Conservation (phyloP, 1,284 basidiomycete genomes). For the Tilletia caries region DNA sequence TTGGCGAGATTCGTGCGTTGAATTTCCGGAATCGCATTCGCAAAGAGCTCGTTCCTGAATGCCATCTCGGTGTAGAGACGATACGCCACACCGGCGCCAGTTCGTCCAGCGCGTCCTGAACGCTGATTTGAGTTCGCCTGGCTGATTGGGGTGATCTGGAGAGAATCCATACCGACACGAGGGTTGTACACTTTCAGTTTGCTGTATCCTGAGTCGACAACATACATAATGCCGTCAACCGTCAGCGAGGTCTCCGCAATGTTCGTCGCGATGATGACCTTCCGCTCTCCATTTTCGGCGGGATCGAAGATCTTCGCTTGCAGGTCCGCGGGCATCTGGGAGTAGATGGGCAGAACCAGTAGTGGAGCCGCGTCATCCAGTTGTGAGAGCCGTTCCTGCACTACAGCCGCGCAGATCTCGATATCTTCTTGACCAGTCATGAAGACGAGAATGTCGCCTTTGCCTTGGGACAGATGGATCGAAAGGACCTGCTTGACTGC, state of each 20-base stretch:
- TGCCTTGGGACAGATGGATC: constrained; percentile 89
- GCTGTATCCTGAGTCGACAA: constrained; percentile 92
- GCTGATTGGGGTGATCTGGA: constrained; percentile 92
- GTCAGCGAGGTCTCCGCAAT: constrained; percentile 92
- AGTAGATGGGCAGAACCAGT: constrained; percentile 92
- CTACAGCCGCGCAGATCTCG: constrained; percentile 59
- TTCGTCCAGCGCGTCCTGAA: constrained; percentile 91
- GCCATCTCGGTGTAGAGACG: constrained; percentile 96
- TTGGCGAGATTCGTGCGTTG: constrained; percentile 95
- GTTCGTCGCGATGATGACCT: constrained; percentile 97
- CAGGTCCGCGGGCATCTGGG: constrained; percentile 97
- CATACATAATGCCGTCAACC: constrained; percentile 96
- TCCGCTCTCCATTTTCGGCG: constrained; percentile 86
- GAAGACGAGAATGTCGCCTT: constrained; percentile 94
- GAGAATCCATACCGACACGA: constrained; percentile 96
- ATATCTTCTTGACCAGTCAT: constrained; percentile 99
- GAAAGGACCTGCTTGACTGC: constrained; percentile 96
- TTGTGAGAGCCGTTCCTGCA: constrained; percentile 76
- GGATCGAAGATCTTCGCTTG: constrained; percentile 97
- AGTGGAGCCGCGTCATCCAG: constrained; percentile 82
- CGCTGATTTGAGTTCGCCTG: constrained; percentile 96
- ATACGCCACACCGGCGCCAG: constrained; percentile 81
- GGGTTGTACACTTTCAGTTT: constrained; percentile 99
- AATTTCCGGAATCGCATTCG: constrained; percentile 96
- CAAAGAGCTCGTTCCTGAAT: constrained; percentile 89